Conservation (phyloP, 352 stramenopile species). For the Plasmopara halstedii region DNA sequence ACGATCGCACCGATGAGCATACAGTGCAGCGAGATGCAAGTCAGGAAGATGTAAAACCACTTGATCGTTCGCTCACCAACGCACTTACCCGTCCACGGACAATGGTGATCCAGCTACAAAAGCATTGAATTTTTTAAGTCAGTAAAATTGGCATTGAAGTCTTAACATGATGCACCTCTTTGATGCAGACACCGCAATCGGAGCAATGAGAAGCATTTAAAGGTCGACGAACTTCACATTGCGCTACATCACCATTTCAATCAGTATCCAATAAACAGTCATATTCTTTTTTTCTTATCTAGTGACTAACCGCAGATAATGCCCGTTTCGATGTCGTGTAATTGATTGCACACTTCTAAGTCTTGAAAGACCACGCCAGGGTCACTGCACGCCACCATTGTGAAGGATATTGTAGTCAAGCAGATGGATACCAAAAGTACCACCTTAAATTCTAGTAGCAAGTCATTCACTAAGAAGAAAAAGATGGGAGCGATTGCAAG, state of each 20-base stretch:
- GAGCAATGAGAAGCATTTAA: slow-evolving; percentile 69
- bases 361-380: slow-evolving; percentile 59
- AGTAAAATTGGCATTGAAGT: neutral
- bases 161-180: slow-evolving; percentile 28
- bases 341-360: slow-evolving; percentile 15
- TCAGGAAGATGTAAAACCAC: slow-evolving; percentile 79
- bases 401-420: slow-evolving; percentile 59
- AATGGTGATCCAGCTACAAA: slow-evolving; percentile 85
- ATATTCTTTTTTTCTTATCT: neutral
- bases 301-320: slow-evolving; percentile 56
- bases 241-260: slow-evolving; percentile 25
- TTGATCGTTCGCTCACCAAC: slow-evolving; percentile 74
- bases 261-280: neutral
- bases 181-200: slow-evolving; percentile 69
- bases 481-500: slow-evolving; percentile 47
- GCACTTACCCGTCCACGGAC: slow-evolving; percentile 89
- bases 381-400: slow-evolving; percentile 71
- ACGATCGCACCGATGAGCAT: slow-evolving; percentile 40
- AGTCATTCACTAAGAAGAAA: slow-evolving; percentile 41
- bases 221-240: slow-evolving; percentile 68
- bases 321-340: slow-evolving; percentile 31
- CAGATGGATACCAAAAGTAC: slow-evolving; percentile 43
- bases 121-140: neutral
- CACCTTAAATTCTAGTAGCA: slow-evolving; percentile 36
- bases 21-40: slow-evolving; percentile 56